Base-by-base conservation (phyloP, 164 flowering plant genomes). In the Aristolochia fimbriata region DNA sequence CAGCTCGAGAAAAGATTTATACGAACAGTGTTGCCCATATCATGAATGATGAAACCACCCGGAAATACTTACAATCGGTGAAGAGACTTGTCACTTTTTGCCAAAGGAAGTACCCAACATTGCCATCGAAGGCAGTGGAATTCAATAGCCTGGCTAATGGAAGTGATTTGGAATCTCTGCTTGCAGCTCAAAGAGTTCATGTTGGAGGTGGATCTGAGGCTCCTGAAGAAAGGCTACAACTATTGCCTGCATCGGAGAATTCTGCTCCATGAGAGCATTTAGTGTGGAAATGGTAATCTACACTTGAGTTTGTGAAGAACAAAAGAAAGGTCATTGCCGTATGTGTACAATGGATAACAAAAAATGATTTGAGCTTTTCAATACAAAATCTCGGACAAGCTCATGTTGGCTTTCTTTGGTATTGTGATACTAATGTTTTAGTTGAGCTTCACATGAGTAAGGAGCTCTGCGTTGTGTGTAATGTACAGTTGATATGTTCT, bases 21-120 rank as follows among this genome's bases (percentile, higher is more conserved):
- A 94, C 97, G 58, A 91, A 87, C 64, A 94, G 99, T 79, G 99
- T 94, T 31, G 99, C 99, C 10, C 99, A 94, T 71, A 84, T 94
- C 65, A 94, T 91, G 99, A 94, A 94, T 47, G 99, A 94, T 57
- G 97, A 94, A 73, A 94, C 97, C 13, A 94, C 99, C 62, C 88
- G 99, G 20, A 94, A 94, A 66, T 94, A 94, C 66, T 65, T 94
- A 70, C 99, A 94, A 48, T 94, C 99, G 20, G 75, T 94, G 21
- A 94, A 91, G 77, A 83, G 99, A 62, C 69, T 94, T 69, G 87
- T 94, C 88, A 94, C 97, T 3, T 82, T 94, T 20, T 84, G 91
- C 70, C 99, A 94, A 65, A 70, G 99, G 16, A 83, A 89, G 16
- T 91, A 94, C 65, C 99, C 99, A 16, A 72, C 97, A 2, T 70